Evolutionary conservation across 2,329 filamentous ascomycete species (phyloP), one percentile per base, ranked within the genome.

Genomic region (Apiospora rasikravindrae): DNA sequence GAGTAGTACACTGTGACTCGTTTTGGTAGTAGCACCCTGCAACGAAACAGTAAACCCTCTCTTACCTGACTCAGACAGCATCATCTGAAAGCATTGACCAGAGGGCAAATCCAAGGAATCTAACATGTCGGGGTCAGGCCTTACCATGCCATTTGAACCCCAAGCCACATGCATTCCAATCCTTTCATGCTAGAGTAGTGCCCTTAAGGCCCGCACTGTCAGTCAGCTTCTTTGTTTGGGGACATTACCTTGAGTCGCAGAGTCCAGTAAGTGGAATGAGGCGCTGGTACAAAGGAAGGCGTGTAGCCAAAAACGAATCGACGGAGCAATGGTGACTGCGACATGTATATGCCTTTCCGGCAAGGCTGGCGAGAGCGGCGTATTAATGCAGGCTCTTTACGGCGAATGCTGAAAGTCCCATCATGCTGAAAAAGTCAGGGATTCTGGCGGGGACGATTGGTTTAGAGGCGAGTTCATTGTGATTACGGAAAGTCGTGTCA

Each of bases 401-500:
- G 68, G 33, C 45, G 45, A 40, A 26, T 51, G 45, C 45, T 69
- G 45, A 40, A 51, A 40, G 19, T 42, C 45, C 68, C 68, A 42
- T 57, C 37, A 42, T 51, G 45, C 24, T 51, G 45, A 24, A 47
- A 40, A 64, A 42, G 33, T 57, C 68, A 69, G 45, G 68, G 68
- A 69, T 51, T 51, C 47, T 69, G 68, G 19, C 42, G 68, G 24
- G n/a, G 37, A 69, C 33, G 45, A 26, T 33, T 40, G 33, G n/a
- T 42, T 69, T 49, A 57, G 37, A 26, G 68, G 68, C 68, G 68
- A 69, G 33, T 57, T 57, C 37, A 69, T 51, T 40, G 68, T 69
- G 45, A 44, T 69, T 69, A 69, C 68, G 68, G 45, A 47, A 53
- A 51, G 68, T 69, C 68, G 68, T 51, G 68, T 69, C 68, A 51